These are phyloP conservation scores for Pseudogymnoascus sp. DNA, from an alignment of 2,329 filamentous ascomycete species.

Conservation along the genomic window DNA sequence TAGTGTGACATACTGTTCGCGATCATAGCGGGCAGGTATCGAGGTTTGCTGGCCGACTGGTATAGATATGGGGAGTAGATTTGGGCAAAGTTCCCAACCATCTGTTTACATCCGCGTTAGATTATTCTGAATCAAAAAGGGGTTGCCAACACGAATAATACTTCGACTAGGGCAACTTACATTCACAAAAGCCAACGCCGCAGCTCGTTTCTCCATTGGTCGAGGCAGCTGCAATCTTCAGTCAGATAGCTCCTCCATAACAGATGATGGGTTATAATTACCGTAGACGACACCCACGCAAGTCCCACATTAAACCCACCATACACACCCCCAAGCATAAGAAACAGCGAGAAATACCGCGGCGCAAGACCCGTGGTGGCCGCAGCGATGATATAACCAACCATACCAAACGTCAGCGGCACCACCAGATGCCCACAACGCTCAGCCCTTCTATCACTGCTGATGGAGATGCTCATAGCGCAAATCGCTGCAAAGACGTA, in stretches of 20 bases:
- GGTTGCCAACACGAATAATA: background rate
- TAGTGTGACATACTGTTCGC: constrained; percentile 2
- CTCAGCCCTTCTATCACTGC: background rate
- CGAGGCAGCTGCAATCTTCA: constrained; percentile 10
- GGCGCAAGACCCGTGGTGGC: constrained; percentile 13
- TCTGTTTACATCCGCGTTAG: background rate
- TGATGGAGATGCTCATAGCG: background rate
- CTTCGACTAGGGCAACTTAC: background rate
- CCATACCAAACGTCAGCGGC: constrained; percentile 15
- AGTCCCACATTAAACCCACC: constrained; percentile 16
- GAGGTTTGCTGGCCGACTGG: background rate
- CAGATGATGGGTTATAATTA: background rate
- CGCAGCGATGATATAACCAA: constrained; percentile 16
- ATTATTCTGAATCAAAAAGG: background rate
- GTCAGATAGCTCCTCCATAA: background rate
- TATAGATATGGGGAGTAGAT: constrained; percentile 8
- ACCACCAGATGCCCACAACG: constrained; percentile 13
- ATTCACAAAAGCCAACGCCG: constrained; percentile 19
- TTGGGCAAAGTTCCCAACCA: constrained; percentile 15
- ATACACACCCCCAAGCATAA: constrained; percentile 15
- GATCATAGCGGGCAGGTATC: constrained; percentile 15
- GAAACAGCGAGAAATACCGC: constrained; percentile 17
- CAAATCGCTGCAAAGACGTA: constrained; percentile 16
- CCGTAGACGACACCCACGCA: constrained; percentile 17
- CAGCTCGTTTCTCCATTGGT: constrained; percentile 18